phyloP scores from a whole-genome alignment of 305 asterid genomes.

The Fraxinus latifolia region DNA sequence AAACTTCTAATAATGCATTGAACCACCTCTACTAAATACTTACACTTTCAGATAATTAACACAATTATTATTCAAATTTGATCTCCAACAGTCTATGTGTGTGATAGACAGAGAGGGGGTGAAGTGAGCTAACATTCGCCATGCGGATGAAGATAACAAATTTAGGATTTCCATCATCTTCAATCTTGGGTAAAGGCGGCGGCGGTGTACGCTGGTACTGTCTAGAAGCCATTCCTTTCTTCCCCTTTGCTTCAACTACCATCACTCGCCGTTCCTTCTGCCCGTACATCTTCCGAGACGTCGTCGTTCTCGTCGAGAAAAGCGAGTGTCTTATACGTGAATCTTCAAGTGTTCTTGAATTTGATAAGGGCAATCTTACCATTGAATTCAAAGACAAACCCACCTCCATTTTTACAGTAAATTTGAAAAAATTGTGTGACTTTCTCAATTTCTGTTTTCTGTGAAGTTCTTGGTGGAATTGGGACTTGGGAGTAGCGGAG shows the following conservation, averaged over 20 bases:
- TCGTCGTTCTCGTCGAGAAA: constrained; percentile 16
- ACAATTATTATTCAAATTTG: not conserved
- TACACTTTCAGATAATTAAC: not conserved
- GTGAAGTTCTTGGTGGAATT: constrained; percentile 4
- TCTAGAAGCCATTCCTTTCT: constrained; percentile 75
- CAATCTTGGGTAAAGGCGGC: constrained; percentile 82
- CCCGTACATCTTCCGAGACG: constrained; percentile 18
- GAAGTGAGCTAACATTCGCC: constrained; percentile 55
- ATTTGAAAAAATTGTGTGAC: not conserved
- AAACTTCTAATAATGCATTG: not conserved
- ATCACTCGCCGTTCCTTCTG: constrained; percentile 16
- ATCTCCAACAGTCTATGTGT: not conserved
- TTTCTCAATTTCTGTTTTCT: not conserved
- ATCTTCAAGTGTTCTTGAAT: constrained; percentile 43
- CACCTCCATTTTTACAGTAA: constrained; percentile 47
- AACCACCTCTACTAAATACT: not conserved
- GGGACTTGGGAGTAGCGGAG: not conserved
- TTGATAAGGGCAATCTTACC: constrained; percentile 54
- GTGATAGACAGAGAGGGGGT: constrained; percentile 7
- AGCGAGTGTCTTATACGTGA: constrained; percentile 52
- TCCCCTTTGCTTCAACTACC: constrained; percentile 82
- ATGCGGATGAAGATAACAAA: constrained; percentile 86
- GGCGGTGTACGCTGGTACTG: constrained; percentile 60
- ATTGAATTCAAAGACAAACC: constrained; percentile 69
- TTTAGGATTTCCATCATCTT: constrained; percentile 94